These are phyloP conservation scores for Mycena rosella DNA, from an alignment of 768 basidiomycete genomes.

Conservation along the genomic window DNA sequence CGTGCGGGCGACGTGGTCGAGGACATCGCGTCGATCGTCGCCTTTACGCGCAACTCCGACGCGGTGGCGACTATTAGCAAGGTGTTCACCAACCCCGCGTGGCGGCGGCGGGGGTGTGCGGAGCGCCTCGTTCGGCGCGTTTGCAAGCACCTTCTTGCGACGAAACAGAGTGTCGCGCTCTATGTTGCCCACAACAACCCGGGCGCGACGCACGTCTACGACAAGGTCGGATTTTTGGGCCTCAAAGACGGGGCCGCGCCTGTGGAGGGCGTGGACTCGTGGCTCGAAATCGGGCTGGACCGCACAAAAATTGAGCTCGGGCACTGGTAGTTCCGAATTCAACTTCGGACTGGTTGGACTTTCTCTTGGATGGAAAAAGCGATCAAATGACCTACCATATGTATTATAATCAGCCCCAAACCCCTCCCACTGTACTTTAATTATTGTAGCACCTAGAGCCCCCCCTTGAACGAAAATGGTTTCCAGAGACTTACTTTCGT, in stretches of 20 bases:
- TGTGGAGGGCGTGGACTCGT: conserved; percentile 59
- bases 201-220: conserved; percentile 69
- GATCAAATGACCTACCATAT: conserved; percentile 7
- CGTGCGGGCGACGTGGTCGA: conserved; percentile 35
- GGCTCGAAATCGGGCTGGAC: conserved; percentile 69
- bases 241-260: conserved; percentile 48
- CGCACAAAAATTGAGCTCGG: conserved; percentile 61
- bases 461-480: background rate
- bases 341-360: background rate
- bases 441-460: conserved; percentile 30
- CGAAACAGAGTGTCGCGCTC: conserved; percentile 66
- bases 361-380: background rate
- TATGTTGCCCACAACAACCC: conserved; percentile 73
- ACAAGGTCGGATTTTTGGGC: conserved; percentile 75
- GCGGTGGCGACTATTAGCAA: conserved; percentile 76
- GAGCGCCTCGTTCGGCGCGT: conserved; percentile 72
- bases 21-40: conserved; percentile 74
- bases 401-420: conserved; percentile 6
- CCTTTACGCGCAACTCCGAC: conserved; percentile 71
- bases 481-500: background rate
- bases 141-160: conserved; percentile 60
- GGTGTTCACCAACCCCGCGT: conserved; percentile 70
- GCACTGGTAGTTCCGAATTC: conserved; percentile 67
- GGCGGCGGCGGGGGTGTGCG: conserved; percentile 69
- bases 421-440: conserved; percentile 14